Evolutionary conservation across 495 filamentous ascomycete genomes (phyloP).

Genomic region (Neurospora sp.): DNA sequence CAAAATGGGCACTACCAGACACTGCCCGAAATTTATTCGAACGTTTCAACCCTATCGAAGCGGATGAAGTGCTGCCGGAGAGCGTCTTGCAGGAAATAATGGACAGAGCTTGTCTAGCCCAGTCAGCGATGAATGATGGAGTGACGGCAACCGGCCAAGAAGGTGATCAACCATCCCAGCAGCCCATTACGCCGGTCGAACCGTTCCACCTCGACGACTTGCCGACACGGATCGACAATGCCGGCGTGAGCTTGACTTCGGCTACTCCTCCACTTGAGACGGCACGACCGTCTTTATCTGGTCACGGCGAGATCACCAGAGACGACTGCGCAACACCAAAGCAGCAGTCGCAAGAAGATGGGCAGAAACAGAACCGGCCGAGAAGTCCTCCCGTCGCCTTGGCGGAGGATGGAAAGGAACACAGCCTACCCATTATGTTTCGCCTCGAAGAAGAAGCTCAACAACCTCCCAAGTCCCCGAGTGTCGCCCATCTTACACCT

Average conservation of each 20-base stretch:
- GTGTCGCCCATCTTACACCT: not conserved
- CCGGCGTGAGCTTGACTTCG: not conserved
- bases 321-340: slow-evolving; percentile 11
- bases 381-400: not conserved
- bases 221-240: slow-evolving; percentile 9
- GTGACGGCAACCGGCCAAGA: slow-evolving; percentile 1
- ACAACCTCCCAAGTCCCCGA: not conserved
- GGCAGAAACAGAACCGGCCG: not conserved
- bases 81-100: slow-evolving; percentile 32
- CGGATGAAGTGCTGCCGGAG: slow-evolving; percentile 41
- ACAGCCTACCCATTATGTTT: slow-evolving; percentile 12
- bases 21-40: slow-evolving; percentile 39
- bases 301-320: slow-evolving; percentile 1
- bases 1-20: slow-evolving; percentile 37
- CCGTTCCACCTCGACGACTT: slow-evolving; percentile 29
- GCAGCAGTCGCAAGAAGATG: not conserved
- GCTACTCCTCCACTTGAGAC: not conserved
- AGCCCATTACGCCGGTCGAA: slow-evolving; percentile 23
- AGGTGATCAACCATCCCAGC: not conserved
- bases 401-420: slow-evolving; percentile 6
- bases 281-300: slow-evolving; percentile 6
- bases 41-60: slow-evolving; percentile 37
- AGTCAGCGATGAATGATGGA: slow-evolving; percentile 9
- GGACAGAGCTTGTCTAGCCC: slow-evolving; percentile 20
- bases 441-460: slow-evolving; percentile 6